Evolutionary conservation across 805 yeast species (phyloP), one percentile per base, ranked within the genome.

Genomic region (Yarrowia divulgata): DNA sequence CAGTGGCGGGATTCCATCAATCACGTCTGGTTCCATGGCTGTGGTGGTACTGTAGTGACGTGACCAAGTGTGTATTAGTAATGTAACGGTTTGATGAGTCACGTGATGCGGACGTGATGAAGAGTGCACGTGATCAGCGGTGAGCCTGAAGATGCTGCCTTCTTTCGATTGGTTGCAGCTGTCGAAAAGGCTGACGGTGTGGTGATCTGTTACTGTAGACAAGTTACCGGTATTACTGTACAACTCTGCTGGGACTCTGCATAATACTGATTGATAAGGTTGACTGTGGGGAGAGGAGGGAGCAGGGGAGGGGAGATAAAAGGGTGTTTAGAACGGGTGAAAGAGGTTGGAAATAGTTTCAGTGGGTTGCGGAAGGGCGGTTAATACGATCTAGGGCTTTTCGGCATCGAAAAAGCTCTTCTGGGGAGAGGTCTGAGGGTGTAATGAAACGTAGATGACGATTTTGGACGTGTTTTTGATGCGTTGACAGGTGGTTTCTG

Each of bases 21-120:
- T 57, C 40, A 43, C 40, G 49, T 57, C 64, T 8, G 60, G 60
- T 42, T 57, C 64, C 64, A 57, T 57, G 43, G 4, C 13, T 8
- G 45, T n/a, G 16, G 34, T 19, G 40, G 3, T 14, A 19, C n/a
- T n/a, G 3, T 1, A 8, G 23, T 13, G 29, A 1, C 4, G 46
- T n/a, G 46, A 16, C 8, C 19, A 7, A 10, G 18, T 42, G 9
- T 46, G 34, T 46, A 34, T 19, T 9, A 9, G 13, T 4, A 3
- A n/a, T n/a, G n/a, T n/a, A n/a, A n/a, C n/a, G n/a, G n/a, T n/a
- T n/a, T n/a, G 13, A 14, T n/a, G 8, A 9, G 48, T 32, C 54
- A 49, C 35, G 54, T 49, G 54, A 8, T 46, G 13, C 16, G 13
- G 13, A 12, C 29, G 29, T 23, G 29, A 23, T 23, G 29, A 23